Evolutionary conservation across 2,329 filamentous ascomycete genomes (phyloP).

Genomic region (Talaromyces sp.): DNA sequence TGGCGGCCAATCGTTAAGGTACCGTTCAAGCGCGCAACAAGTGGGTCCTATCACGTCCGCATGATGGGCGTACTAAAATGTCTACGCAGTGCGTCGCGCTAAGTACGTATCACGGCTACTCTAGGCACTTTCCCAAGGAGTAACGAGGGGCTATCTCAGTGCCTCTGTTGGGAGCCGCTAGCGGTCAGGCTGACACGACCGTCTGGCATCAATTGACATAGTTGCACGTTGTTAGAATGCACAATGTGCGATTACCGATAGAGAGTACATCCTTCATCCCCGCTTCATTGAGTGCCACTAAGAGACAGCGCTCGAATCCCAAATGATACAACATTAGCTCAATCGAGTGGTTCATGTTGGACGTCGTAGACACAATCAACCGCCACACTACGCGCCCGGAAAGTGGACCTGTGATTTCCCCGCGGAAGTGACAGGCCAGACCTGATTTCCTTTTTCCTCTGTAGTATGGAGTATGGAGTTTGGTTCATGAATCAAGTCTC

Average conservation of each 20-base stretch:
- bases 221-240: background rate
- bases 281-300: background rate
- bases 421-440: background rate
- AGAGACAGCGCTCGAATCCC: background rate
- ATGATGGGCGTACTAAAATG: background rate
- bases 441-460: background rate
- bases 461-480: background rate
- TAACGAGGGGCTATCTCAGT: background rate
- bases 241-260: background rate
- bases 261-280: background rate
- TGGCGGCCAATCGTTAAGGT: background rate
- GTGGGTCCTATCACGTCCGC: background rate
- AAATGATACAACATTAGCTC: background rate
- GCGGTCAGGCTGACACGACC: background rate
- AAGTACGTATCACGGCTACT: background rate
- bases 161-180: background rate
- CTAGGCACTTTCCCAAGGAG: background rate
- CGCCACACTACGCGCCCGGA: background rate
- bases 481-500: background rate
- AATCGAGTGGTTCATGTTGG: background rate
- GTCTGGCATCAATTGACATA: background rate
- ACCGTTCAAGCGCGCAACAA: background rate
- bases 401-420: slow-evolving; percentile 6
- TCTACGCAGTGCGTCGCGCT: background rate
- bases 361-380: background rate